Evolutionary conservation across 2,329 filamentous ascomycete genomes (phyloP), one percentile per base, ranked within the genome.

Genomic region (Diplodia sapinea): DNA sequence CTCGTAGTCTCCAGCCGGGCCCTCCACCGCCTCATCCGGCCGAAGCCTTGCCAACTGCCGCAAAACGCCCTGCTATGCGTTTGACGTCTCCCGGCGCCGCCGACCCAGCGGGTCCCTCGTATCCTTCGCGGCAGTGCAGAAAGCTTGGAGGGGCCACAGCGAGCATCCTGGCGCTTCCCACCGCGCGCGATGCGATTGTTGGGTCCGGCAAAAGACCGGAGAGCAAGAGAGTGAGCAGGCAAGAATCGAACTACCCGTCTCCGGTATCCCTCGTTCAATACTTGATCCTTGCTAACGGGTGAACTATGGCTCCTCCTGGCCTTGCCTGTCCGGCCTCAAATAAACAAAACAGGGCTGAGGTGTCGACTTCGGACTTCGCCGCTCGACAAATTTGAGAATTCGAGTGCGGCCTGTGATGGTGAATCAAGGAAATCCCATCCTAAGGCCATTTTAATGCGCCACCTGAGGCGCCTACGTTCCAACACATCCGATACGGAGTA

Each of bases 361-460:
- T 20, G 56, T 38, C 15, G 7, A 12, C 31, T 49, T 20, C 43
- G 59, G 59, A 15, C 59, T 29, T 38, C 47, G 43, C 59, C 47
- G 59, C 59, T 63, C 59, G 59, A 63, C 43, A 15, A 36, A 33
- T 11, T 1, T 15, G 33, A 63, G 59, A 63, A 63, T 63, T n/a
- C 43, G 43, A 51, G 59, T 47, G 8, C 29, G 6, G 4, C 7
- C 29, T 63, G 17, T 12, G 12, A 63, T 63, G 59, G 59, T 11
- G 47, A 62, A 50, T 51, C 47, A n/a, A 4, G 12, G 43, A 51
- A 36, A 63, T 63, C 47, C 59, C 59, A 63, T 63, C 40, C 33
- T 20, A 43, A 20, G 55, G 36, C 40, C 17, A 23, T 56, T 36
- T 23, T 38, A 38, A 20, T 49, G 57, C 57, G 57, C 57, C 40